These are phyloP conservation scores for Trichosporon coremiiforme DNA, from an alignment of 1,284 basidiomycete species.

Conservation along the genomic window DNA sequence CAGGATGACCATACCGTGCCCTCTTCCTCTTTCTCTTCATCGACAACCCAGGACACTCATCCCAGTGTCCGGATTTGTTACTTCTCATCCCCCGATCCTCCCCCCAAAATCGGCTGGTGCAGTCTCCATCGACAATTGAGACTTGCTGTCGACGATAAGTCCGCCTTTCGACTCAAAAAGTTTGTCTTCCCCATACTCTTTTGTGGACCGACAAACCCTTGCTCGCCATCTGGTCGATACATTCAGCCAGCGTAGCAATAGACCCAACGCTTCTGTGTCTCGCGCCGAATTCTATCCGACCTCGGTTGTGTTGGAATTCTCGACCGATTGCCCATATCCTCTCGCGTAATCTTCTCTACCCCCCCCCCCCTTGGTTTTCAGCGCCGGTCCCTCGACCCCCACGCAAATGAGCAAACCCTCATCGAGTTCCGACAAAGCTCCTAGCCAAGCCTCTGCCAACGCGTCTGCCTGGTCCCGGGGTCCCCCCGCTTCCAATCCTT, in stretches of 20 bases:
- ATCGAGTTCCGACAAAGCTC: slow-evolving; percentile 32
- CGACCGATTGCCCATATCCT: background rate
- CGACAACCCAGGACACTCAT: slow-evolving; percentile 21
- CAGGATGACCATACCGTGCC: slow-evolving; percentile 10
- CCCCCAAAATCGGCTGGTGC: slow-evolving; percentile 13
- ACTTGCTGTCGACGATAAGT: slow-evolving; percentile 10
- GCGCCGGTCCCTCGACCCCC: slow-evolving; percentile 11
- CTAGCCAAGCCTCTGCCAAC: slow-evolving; percentile 35
- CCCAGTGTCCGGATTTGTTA: slow-evolving; percentile 21
- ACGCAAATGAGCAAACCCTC: slow-evolving; percentile 48
- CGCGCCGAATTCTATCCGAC: background rate
- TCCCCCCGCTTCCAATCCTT: slow-evolving; percentile 40
- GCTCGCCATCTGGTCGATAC: slow-evolving; percentile 13
- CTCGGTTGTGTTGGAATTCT: no score
- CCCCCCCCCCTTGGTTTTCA: slow-evolving; percentile 16
- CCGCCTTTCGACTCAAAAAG: slow-evolving; percentile 17
- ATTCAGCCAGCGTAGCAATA: background rate
- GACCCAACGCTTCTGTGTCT: background rate
- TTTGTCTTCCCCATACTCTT: slow-evolving; percentile 21
- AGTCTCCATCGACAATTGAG: slow-evolving; percentile 7
- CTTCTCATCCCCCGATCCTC: background rate
- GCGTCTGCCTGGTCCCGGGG: slow-evolving; percentile 49
- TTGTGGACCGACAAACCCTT: slow-evolving; percentile 16
- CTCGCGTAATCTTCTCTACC: background rate
- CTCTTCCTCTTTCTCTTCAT: slow-evolving; percentile 17